Evolutionary conservation across 106 monocot genomes (phyloP), one percentile per base, ranked within the genome.

Genomic region (Narthecium ossifragum): DNA sequence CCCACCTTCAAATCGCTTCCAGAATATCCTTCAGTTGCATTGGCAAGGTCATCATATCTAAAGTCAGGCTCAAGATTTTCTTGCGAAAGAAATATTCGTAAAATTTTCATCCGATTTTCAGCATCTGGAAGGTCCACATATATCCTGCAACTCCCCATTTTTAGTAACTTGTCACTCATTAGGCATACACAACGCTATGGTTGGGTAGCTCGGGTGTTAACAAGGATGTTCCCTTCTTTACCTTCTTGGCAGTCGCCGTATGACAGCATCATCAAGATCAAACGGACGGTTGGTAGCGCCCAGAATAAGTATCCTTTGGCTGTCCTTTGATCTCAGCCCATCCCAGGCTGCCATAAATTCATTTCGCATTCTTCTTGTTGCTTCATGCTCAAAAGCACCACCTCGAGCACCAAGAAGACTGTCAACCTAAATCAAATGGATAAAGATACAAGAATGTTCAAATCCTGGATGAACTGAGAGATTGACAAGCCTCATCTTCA

Each of bases 321-420:
- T 98, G 2, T 98, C 98, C 65, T 88, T 98, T 30, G 98, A 72
- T 61, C 91, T 73, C 21, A 98, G 69, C 7, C 98, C 98, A 77
- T 98, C 98, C 98, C 98, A 98, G 51, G 98, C 91, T 30, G 98
- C 98, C 98, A 98, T 98, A 62, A 91, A 98, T 37, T 93, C 93
- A 70, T 93, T 93, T 46, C 93, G 53, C 88, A 88, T 85, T 65
- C 81, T 84, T 59, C 93, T 72, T 46, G 93, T 93, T 38, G 93
- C 93, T 66, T 93, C 93, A 77, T 93, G 93, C 76, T 93, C 93
- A 65, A 81, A 79, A 32, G 83, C 70, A 70, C 98, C 91, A 57
- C 98, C 98, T 61, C 98, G 65, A 51, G 98, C 91, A 43, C 98
- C 91, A 37, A 98, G 91, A 53, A 98, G 49, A 62, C 91, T 91